phyloP scores from a whole-genome alignment of 2,329 filamentous ascomycete species.

The Reticulascus tulasneorum region DNA sequence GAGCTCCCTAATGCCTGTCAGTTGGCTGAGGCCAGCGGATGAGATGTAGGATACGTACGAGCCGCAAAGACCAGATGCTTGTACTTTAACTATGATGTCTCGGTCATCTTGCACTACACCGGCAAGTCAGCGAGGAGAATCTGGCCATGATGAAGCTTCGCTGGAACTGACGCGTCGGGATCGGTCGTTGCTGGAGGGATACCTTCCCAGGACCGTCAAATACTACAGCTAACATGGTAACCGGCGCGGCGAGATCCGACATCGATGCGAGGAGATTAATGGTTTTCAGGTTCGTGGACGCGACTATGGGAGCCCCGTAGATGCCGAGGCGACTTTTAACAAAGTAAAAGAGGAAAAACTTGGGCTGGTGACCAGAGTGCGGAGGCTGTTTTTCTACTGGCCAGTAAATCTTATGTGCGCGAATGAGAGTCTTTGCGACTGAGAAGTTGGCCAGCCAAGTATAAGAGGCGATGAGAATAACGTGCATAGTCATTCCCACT shows the following conservation, averaged over 20 bases:
- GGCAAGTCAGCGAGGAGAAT: neutral
- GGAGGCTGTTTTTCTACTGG: too few species aligned
- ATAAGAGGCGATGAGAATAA: too few species aligned
- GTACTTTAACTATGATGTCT: conserved; percentile 80
- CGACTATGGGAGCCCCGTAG: too few species aligned
- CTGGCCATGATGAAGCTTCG: neutral
- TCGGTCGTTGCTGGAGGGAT: conserved; percentile 72
- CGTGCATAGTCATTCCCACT: too few species aligned
- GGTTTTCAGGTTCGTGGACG: neutral
- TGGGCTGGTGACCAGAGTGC: too few species aligned
- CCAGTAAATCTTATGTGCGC: neutral
- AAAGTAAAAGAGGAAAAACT: too few species aligned
- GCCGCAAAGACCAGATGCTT: conserved; percentile 80
- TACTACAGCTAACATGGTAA: conserved; percentile 84
- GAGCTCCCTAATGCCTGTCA: conserved; percentile 59
- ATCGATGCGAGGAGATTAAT: neutral
- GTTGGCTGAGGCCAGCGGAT: conserved; percentile 2
- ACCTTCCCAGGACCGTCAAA: conserved; percentile 77
- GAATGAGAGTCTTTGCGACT: neutral
- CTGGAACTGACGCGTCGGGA: conserved; percentile 56
- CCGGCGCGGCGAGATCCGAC: conserved; percentile 4
- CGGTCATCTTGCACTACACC: conserved; percentile 57
- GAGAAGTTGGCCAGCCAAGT: too few species aligned
- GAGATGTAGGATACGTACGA: conserved; percentile 51
- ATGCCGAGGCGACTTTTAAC: too few species aligned